phyloP scores from a whole-genome alignment of 331 rosid species.

The Rhamnella rubrinervis region DNA sequence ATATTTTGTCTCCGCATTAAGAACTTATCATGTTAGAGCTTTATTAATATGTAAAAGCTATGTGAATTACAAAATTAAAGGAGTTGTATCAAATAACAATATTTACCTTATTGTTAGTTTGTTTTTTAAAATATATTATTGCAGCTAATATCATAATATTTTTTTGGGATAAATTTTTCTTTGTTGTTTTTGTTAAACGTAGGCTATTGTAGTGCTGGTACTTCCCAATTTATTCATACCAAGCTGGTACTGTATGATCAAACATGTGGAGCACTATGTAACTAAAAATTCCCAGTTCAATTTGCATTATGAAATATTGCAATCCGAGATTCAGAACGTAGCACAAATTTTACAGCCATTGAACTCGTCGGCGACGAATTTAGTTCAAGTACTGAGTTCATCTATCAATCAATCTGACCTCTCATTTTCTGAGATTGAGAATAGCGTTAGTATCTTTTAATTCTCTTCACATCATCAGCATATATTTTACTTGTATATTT shows the following conservation, averaged over 20 bases:
- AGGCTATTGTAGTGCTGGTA: conserved; percentile 43
- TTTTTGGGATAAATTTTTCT: not conserved
- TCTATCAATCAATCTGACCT: conserved; percentile 21
- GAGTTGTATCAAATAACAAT: no score
- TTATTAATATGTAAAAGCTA: not conserved
- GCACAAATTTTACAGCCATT: conserved; percentile 24
- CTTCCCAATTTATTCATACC: conserved; percentile 35
- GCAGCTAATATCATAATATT: no score
- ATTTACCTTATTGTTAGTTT: no score
- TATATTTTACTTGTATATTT: not conserved
- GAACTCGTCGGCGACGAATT: conserved; percentile 39
- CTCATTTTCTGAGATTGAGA: conserved; percentile 40
- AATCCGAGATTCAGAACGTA: conserved; percentile 31
- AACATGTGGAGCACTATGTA: conserved; percentile 28
- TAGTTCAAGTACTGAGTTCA: conserved; percentile 36
- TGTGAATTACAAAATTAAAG: no score
- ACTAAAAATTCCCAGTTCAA: conserved; percentile 12
- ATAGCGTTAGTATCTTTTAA: conserved; percentile 30
- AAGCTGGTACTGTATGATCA: conserved; percentile 38
- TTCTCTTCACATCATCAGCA: not conserved
- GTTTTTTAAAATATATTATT: no score
- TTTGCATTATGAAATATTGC: conserved; percentile 11
- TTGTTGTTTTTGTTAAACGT: not conserved
- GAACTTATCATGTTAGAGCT: not conserved
- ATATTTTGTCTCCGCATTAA: not conserved